Conservation (phyloP, 2,329 filamentous ascomycete species). For the Calonectria pseudoreteaudii region DNA sequence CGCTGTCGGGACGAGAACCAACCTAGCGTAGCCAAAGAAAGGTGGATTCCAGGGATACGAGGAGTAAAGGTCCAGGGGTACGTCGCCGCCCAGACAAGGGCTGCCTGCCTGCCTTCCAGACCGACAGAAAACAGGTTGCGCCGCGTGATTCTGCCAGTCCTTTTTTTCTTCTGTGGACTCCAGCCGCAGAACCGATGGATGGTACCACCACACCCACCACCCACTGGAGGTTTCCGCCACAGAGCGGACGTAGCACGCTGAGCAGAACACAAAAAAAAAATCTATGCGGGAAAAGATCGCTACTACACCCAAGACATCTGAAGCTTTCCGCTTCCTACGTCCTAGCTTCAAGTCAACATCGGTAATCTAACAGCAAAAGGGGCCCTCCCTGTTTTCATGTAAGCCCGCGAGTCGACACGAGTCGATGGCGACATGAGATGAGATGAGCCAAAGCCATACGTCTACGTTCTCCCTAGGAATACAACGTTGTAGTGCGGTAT, state of each 20-base stretch:
- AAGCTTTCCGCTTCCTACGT: background rate
- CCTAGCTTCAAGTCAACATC: background rate
- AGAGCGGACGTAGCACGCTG: background rate
- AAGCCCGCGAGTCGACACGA: background rate
- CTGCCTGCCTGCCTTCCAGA: background rate
- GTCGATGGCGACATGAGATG: slow-evolving; percentile 3
- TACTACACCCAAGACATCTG: background rate
- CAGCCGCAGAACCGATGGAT: background rate
- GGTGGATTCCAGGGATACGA: background rate
- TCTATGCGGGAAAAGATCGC: background rate
- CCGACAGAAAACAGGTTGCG: background rate
- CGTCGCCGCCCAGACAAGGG: background rate
- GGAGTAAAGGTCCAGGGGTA: background rate
- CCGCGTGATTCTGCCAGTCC: background rate
- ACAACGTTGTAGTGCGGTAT: slow-evolving; percentile 10
- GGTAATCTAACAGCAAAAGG: background rate
- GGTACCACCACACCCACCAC: too few species aligned
- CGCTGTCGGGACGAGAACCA: background rate
- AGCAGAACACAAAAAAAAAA: background rate
- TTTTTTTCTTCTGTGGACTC: background rate
- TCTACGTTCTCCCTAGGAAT: background rate
- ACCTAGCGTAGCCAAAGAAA: background rate
- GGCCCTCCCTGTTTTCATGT: background rate
- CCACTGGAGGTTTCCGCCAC: background rate
- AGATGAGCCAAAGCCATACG: background rate